Evolutionary conservation across 257 asterid species (phyloP), one percentile per base, ranked within the genome.

Genomic region (Nicotiana sylvestris): DNA sequence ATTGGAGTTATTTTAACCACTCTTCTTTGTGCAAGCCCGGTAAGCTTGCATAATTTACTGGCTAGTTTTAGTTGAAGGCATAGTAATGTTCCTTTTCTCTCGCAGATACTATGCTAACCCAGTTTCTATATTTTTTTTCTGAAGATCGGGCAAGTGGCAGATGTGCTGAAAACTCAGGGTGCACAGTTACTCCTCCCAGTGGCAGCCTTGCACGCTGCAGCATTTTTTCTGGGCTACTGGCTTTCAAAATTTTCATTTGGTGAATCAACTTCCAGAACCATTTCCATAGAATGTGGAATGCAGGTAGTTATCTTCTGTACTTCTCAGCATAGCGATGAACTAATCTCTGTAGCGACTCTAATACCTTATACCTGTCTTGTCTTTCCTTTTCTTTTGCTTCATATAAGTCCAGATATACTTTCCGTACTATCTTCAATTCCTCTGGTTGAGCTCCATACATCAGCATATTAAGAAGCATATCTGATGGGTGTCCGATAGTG

Each of bases 241-340:
- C 58, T 95, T 80, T 94, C 99, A n/a, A 95, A 92, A 86, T 9
- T 89, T 51, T 87, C 96, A 33, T 95, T 95, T 83, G 99, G 99
- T 78, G 99, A 95, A 94, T 95, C 99, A 70, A 95, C 98, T 81
- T 95, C 99, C 67, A 88, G 99, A 85, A 95, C 99, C 84, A 94
- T 95, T 77, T 95, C 99, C 35, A 94, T 94, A 32, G 98, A 95
- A 92, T 95, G 99, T 84, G 99, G 98, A 83, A 95, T 95, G 98
- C 99, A 95, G 99, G 99, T 92, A 88, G 12, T 30, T 70, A 39
- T 78, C 82, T 37, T 79, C 80, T 62, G 18, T 32, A 43, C 32
- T 80, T 21, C 65, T 49, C 80, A 55, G 25, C 56, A 39, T 60
- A 43, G 29, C 64, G 56, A 37, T 8, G 53, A 61, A 29, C 43